Conservation (phyloP, 192 early-diverging fungal species). For the Thoreauomyces humboldtii region DNA sequence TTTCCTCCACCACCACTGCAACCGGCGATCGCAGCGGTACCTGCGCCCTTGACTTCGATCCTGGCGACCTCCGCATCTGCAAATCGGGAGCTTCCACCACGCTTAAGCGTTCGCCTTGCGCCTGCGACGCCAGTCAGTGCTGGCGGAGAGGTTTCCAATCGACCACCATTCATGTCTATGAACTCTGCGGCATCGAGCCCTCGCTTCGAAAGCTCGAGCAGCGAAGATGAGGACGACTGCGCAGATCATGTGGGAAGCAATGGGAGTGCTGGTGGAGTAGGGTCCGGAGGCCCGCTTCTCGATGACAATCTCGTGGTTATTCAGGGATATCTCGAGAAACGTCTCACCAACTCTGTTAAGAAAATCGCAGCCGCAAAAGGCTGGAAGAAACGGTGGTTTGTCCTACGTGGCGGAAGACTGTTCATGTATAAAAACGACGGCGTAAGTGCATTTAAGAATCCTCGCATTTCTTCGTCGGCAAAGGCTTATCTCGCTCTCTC, state of each 20-base stretch:
- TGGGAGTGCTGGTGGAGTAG: no score
- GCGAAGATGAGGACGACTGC: conserved; percentile 39
- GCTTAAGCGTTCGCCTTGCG: neutral
- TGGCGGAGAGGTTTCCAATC: neutral
- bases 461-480: no score
- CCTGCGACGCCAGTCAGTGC: neutral
- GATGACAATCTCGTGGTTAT: conserved; percentile 37
- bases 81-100: conserved; percentile 2
- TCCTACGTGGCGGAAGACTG: conserved; percentile 40
- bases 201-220: conserved; percentile 28
- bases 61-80: neutral
- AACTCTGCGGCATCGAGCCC: neutral
- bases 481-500: no score
- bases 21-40: no score
- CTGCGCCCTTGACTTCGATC: no score
- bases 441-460: conserved; percentile 18
- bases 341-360: conserved; percentile 33
- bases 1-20: neutral
- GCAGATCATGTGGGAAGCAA: neutral
- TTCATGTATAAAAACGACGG: conserved; percentile 44
- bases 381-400: conserved; percentile 55
- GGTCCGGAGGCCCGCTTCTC: conserved; percentile 5
- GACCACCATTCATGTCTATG: no score
- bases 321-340: conserved; percentile 48
- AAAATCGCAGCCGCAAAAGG: conserved; percentile 26